Evolutionary conservation across 1,284 basidiomycete genomes (phyloP).

Genomic region (Trichosporon ovoides): DNA sequence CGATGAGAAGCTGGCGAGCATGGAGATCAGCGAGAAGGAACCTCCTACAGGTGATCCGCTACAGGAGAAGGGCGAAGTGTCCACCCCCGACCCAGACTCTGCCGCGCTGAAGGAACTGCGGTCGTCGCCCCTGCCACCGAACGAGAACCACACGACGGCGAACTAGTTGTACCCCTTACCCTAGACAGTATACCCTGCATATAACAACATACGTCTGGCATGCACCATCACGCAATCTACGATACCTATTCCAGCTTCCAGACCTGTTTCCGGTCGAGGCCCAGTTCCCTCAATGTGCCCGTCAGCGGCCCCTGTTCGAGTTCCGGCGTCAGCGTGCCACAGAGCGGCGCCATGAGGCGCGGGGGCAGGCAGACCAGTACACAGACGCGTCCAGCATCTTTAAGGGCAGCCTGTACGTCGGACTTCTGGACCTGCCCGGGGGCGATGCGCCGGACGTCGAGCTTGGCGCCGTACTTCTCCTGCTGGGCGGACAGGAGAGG

Average conservation of each 20-base stretch:
- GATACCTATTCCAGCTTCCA: slow-evolving; percentile 36
- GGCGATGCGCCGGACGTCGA: slow-evolving; percentile 20
- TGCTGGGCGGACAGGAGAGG: slow-evolving; percentile 21
- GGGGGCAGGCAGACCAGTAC: slow-evolving; percentile 42
- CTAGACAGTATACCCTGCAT: slow-evolving; percentile 2
- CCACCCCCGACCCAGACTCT: too few relatives aligned
- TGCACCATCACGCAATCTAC: neutral
- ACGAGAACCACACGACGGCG: neutral
- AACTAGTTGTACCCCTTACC: neutral
- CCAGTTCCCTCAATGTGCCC: slow-evolving; percentile 36
- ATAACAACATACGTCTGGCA: slow-evolving; percentile 11
- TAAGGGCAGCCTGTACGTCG: slow-evolving; percentile 10
- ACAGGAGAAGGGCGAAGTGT: too few relatives aligned
- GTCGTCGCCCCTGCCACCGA: neutral
- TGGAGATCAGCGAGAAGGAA: slow-evolving; percentile 5
- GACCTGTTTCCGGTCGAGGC: slow-evolving; percentile 33
- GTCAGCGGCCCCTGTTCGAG: slow-evolving; percentile 40
- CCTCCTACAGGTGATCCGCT: neutral
- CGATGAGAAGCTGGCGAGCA: slow-evolving; percentile 13
- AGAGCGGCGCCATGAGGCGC: slow-evolving; percentile 35
- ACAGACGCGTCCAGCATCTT: slow-evolving; percentile 20
- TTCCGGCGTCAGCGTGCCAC: slow-evolving; percentile 34
- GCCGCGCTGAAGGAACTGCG: slow-evolving; percentile 7
- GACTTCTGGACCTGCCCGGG: slow-evolving; percentile 4
- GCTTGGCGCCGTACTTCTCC: slow-evolving; percentile 22